Evolutionary conservation across 2,329 filamentous ascomycete genomes (phyloP).

Genomic region (Trichoderma endophyticum): DNA sequence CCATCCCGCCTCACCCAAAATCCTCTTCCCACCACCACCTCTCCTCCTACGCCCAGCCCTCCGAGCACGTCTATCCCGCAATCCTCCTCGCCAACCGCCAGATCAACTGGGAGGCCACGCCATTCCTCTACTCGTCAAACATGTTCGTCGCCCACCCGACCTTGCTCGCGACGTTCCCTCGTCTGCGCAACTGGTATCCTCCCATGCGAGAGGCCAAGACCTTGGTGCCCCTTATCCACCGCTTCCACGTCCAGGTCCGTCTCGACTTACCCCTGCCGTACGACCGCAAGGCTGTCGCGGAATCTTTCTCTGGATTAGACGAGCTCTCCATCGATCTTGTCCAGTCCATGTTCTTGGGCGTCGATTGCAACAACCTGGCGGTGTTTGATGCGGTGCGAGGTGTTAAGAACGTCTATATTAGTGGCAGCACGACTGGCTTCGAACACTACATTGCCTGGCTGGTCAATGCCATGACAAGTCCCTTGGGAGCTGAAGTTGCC

Average conservation of each 20-base stretch:
- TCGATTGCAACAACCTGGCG: slow-evolving; percentile 36
- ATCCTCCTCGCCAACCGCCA: slow-evolving; percentile 42
- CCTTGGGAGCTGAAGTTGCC: slow-evolving; percentile 23
- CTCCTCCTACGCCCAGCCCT: neutral
- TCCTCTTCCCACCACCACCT: slow-evolving; percentile 26
- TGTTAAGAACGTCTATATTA: slow-evolving; percentile 35
- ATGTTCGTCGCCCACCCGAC: slow-evolving; percentile 42
- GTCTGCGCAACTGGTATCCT: slow-evolving; percentile 34
- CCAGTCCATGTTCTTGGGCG: slow-evolving; percentile 39
- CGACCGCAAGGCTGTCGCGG: slow-evolving; percentile 29
- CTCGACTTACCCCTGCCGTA: slow-evolving; percentile 41
- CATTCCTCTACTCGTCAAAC: slow-evolving; percentile 43
- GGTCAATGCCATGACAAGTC: slow-evolving; percentile 35
- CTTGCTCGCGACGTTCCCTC: slow-evolving; percentile 41
- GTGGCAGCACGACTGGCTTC: slow-evolving; percentile 40
- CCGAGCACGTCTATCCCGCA: slow-evolving; percentile 31
- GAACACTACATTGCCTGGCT: slow-evolving; percentile 44
- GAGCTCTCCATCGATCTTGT: slow-evolving; percentile 40
- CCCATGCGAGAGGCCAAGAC: slow-evolving; percentile 30
- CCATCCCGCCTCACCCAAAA: slow-evolving; percentile 29
- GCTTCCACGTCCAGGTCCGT: slow-evolving; percentile 39
- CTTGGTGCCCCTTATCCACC: slow-evolving; percentile 34
- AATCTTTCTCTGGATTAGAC: slow-evolving; percentile 37
- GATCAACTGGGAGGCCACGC: slow-evolving; percentile 39
- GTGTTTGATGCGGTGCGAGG: slow-evolving; percentile 44